phyloP scores from a whole-genome alignment of 2,329 filamentous ascomycete genomes.

The Xylaria digitata region DNA sequence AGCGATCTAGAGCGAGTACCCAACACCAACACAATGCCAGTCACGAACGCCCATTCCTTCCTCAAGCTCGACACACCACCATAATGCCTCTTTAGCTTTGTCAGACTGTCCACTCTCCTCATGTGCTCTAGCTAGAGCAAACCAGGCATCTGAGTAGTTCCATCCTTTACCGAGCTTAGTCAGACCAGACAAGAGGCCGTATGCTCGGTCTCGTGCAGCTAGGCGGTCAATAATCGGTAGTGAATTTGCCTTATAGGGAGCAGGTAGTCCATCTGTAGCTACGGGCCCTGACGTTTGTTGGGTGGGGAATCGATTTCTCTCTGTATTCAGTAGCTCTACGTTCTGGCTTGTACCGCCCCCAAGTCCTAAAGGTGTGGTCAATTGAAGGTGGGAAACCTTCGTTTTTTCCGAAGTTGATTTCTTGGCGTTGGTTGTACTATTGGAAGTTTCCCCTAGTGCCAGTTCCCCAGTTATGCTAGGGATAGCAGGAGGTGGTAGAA shows the following conservation, averaged over 20 bases:
- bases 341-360: constrained; percentile 43
- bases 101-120: constrained; percentile 87
- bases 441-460: constrained; percentile 29
- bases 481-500: constrained; percentile 69
- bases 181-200: constrained; percentile 81
- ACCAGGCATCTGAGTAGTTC: constrained; percentile 96
- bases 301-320: constrained; percentile 32
- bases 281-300: constrained; percentile 36
- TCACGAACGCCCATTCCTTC: constrained; percentile 82
- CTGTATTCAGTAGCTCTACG: constrained; percentile 29
- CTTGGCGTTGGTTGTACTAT: constrained; percentile 26
- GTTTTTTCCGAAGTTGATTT: constrained; percentile 24
- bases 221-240: constrained; percentile 82
- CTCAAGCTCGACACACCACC: constrained; percentile 98
- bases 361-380: constrained; percentile 61
- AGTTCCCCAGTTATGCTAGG: constrained; percentile 56
- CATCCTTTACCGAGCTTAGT: constrained; percentile 89
- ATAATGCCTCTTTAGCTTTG: constrained; percentile 90
- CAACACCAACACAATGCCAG: constrained; percentile 77
- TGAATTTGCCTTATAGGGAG: constrained; percentile 67
- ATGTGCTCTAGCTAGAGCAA: constrained; percentile 84
- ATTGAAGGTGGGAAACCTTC: constrained; percentile 48
- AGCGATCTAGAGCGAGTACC: constrained; percentile 68
- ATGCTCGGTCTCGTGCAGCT: constrained; percentile 90
- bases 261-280: constrained; percentile 58